phyloP scores from a whole-genome alignment of 148 eudicot genomes.

The Limonium bicolor region DNA sequence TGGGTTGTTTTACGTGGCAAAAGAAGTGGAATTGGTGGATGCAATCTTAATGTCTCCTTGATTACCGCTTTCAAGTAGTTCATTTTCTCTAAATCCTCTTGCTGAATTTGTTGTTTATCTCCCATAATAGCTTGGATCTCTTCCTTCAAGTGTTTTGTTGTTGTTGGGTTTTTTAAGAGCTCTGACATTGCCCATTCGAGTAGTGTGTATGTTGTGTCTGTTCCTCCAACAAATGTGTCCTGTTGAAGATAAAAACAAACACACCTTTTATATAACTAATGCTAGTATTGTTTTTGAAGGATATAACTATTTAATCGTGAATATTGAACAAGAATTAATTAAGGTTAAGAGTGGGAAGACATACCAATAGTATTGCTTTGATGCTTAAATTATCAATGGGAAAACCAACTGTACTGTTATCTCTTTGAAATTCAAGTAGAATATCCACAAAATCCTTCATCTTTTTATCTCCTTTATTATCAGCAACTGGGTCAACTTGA shows the following conservation, averaged over 20 bases:
- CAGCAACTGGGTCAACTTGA: background rate
- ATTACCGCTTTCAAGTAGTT: constrained; percentile 15
- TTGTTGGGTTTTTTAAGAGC: constrained; percentile 8
- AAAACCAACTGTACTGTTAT: background rate
- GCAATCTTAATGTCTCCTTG: constrained; percentile 13
- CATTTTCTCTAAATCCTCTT: constrained; percentile 2
- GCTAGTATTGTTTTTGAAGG: background rate
- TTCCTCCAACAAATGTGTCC: constrained; percentile 11
- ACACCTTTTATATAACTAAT: background rate
- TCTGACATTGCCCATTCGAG: constrained; percentile 14
- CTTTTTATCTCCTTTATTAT: background rate
- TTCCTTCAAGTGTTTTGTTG: constrained; percentile 6
- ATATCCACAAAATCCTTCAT: constrained; percentile 2
- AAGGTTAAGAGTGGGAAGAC: background rate
- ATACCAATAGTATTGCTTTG: constrained; percentile 10
- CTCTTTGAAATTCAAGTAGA: constrained; percentile 6
- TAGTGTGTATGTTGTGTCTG: constrained; percentile 2
- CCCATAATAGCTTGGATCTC: background rate
- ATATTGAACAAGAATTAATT: too few relatives aligned
- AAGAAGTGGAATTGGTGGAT: constrained; percentile 13
- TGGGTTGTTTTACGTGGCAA: constrained; percentile 1
- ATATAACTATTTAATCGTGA: background rate
- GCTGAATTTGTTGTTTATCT: background rate
- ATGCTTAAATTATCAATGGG: constrained; percentile 1
- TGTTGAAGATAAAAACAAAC: background rate